Percentiles rank a stretch among this genome's conserved stretches.
phyloP scores from a whole-genome alignment of 768 basidiomycete genomes.

The Rhizopogon salebrosus region DNA sequence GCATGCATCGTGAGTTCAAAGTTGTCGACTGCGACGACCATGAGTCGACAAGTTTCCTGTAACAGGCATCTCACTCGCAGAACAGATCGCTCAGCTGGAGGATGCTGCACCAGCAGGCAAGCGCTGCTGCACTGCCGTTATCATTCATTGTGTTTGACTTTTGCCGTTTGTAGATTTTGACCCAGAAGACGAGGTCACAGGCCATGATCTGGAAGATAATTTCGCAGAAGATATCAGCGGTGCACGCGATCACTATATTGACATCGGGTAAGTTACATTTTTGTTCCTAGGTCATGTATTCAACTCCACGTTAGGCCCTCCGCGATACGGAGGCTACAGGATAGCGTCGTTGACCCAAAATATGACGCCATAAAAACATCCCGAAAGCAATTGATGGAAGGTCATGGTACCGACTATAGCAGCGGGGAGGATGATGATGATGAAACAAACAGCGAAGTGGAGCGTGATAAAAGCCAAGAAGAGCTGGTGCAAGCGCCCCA shows the following conservation, averaged over 20 bases:
- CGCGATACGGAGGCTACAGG: conserved; percentile 56
- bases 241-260: conserved; percentile 74
- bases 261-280: conserved; percentile 62
- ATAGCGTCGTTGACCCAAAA: conserved; percentile 69
- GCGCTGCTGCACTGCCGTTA: conserved; percentile 14
- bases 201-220: conserved; percentile 37
- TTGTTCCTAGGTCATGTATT: background rate
- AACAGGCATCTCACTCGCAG: conserved; percentile 55
- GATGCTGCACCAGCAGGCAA: conserved; percentile 65
- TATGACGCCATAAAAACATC: conserved; percentile 68
- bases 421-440: conserved; percentile 23
- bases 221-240: conserved; percentile 25
- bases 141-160: conserved; percentile 5
- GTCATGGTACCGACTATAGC: conserved; percentile 18
- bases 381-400: conserved; percentile 48
- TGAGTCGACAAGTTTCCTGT: background rate
- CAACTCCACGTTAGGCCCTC: conserved; percentile 49
- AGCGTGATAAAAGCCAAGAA: conserved; percentile 5
- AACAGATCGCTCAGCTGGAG: conserved; percentile 80
- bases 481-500: conserved; percentile 6
- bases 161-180: conserved; percentile 52
- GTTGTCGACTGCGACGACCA: background rate
- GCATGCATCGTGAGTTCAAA: conserved; percentile 25
- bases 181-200: conserved; percentile 59
- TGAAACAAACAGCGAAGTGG: conserved; percentile 15